Conservation (phyloP, 495 filamentous ascomycete genomes). For the Aspergillus heteromorphus region DNA sequence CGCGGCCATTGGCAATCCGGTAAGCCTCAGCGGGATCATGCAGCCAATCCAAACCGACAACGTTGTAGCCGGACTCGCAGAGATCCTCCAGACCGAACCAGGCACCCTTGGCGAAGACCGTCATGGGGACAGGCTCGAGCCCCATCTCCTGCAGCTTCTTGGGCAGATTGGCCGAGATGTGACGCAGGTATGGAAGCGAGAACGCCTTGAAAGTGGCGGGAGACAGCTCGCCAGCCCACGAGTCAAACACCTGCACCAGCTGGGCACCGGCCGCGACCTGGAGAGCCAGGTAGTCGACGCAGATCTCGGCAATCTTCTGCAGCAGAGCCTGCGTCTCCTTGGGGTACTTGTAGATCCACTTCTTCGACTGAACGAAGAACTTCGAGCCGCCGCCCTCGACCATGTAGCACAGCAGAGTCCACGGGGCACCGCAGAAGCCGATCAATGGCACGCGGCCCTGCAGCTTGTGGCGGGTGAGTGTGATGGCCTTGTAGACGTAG, state of each 20-base stretch:
- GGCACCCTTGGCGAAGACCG: slow-evolving; percentile 99
- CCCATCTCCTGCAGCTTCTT: slow-evolving; percentile 63
- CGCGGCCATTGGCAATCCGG: slow-evolving; percentile 65
- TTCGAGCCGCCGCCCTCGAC: slow-evolving; percentile 94
- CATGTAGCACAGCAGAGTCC: slow-evolving; percentile 98
- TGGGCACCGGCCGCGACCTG: slow-evolving; percentile 90
- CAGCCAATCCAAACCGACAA: slow-evolving; percentile 92
- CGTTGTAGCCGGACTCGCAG: slow-evolving; percentile 84
- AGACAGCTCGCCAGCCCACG: slow-evolving; percentile 92
- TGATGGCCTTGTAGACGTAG: slow-evolving; percentile 95
- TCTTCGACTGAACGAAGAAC: slow-evolving; percentile 85
- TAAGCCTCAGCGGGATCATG: slow-evolving; percentile 83
- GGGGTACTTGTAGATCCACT: slow-evolving; percentile 89
- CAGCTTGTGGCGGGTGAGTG: slow-evolving; percentile 81
- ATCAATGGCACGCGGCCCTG: slow-evolving; percentile 84
- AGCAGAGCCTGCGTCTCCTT: slow-evolving; percentile 72
- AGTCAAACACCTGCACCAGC: slow-evolving; percentile 97
- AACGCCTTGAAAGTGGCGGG: slow-evolving; percentile 77
- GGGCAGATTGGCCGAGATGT: slow-evolving; percentile 77
- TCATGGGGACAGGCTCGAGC: slow-evolving; percentile 84
- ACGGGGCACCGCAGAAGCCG: slow-evolving; percentile 96
- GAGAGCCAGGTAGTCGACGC: slow-evolving; percentile 86
- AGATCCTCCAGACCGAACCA: slow-evolving; percentile 90
- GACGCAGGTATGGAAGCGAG: slow-evolving; percentile 76
- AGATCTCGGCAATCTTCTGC: slow-evolving; percentile 85